Evolutionary conservation across 2,329 filamentous ascomycete genomes (phyloP), one percentile per base, ranked within the genome.

Genomic region (Hymenotorrendiella dingleyae): DNA sequence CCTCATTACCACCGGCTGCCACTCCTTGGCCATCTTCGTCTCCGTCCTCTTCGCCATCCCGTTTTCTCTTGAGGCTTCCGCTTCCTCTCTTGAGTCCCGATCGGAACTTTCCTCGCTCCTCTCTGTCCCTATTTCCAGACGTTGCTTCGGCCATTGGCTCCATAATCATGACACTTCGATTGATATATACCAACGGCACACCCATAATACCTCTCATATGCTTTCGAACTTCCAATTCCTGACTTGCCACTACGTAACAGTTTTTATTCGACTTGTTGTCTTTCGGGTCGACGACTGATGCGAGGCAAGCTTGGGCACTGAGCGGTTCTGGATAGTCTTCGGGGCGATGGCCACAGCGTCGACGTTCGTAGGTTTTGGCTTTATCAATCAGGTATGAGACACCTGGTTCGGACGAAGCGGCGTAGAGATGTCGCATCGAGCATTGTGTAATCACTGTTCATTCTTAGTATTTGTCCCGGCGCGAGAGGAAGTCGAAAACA

Each of bases 231-330:
- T 78, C 75, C 19, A 70, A 64, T 50, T 84, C 82, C 63, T 91
- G 86, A 48, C 77, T 83, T 7, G 86, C 86, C 16, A 91, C 81
- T 10, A 88, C 77, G 59, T 91, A 91, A 45, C 83, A 74, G 59
- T 89, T 79, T 66, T 87, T 88, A 62, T 93, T 93, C 45, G 75
- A 74, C 28, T 76, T 74, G 47, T 70, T 78, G 38, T 67, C 70
- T 62, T 93, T 93, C 10, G 86, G 78, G 57, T 90, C 90, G 41
- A 97, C 80, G 6, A 95, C 85, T 39, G 75, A 78, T 45, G 68
- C 67, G 33, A 94, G 64, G 60, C 88, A 94, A 50, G 87, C 84
- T 43, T 77, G 60, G 26, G 82, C 76, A 41, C 73, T 74, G 42
- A 90, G 71, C 4, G 86, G 85, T 48, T 86, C 72, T 3, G 84